Base-by-base conservation (phyloP, 2,329 filamentous ascomycete species). In the Trichoderma endophyticum region DNA sequence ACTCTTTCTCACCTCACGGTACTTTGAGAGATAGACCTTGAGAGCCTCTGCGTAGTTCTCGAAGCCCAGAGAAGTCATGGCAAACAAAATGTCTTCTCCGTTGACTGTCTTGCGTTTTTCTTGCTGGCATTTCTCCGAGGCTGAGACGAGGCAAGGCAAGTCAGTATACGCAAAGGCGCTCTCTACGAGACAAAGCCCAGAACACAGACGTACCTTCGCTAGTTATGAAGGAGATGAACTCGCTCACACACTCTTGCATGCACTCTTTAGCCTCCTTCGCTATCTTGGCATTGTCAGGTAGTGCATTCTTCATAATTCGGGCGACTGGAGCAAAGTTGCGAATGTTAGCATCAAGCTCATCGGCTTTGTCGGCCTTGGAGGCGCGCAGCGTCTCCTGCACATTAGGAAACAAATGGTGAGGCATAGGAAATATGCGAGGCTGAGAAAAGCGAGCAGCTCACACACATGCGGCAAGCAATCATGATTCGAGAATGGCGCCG, bases 91-190 rank as follows among this genome's bases (percentile, higher is more conserved):
- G 79, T 99, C 96, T 83, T 99, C 96, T 77, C 96, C 96, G 79
- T 99, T 99, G 76, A 99, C 96, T 0, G 96, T 99, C 86, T 99
- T 99, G 78, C 96, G 91, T 87, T 99, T 99, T 83, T 99, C 96
- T 82, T 98, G 96, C 81, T 99, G 96, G 80, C 96, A 99, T 83
- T 99, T 99, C 83, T 99, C 96, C 74, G 96, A 98, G 32, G 96
- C 96, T 98, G 80, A 34, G 8, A n/a, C 26, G 80, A 48, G 8
- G 24, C 26, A 51, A 34, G 28, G 12, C 2, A 48, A 30, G 18
- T 72, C n/a, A 70, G 51, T 30, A 26, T 51, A 4, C n/a, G 30
- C 59, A 64, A 54, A 24, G 28, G n/a, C 11, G 15, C n/a, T 28
- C 12, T 15, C 4, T 32, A n/a, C 6, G 7, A 5, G 26, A 43